Evolutionary conservation across 495 filamentous ascomycete species (phyloP).

Genomic region (Trichoderma gamsii): DNA sequence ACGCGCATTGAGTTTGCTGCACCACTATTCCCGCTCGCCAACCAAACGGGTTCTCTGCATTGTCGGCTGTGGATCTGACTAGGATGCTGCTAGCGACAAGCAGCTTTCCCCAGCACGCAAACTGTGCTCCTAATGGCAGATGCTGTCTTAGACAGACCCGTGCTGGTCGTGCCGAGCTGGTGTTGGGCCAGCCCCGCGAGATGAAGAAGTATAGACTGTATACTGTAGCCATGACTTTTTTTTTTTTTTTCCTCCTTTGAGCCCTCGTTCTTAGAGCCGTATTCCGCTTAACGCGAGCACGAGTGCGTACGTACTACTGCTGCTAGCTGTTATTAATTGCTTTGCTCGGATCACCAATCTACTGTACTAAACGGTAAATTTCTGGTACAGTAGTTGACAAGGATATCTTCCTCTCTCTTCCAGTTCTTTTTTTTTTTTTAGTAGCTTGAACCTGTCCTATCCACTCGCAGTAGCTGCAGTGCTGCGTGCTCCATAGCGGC

Average conservation of each 20-base stretch:
- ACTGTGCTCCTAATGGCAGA: neutral
- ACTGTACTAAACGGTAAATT: neutral
- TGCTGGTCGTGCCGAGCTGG: neutral
- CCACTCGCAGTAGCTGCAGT: neutral
- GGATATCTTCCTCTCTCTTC: too few species aligned
- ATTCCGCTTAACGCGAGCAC: too few species aligned
- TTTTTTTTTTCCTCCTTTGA: neutral
- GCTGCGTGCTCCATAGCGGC: neutral
- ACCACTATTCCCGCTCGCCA: neutral
- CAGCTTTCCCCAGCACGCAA: neutral
- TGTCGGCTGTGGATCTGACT: neutral
- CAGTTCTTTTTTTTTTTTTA: neutral
- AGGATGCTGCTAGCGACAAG: too few species aligned
- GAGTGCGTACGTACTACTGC: neutral
- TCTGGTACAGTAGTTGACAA: neutral
- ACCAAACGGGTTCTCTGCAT: slow-evolving; percentile 6
- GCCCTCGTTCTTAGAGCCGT: neutral
- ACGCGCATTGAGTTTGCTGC: slow-evolving; percentile 3
- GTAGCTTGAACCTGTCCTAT: slow-evolving; percentile 10
- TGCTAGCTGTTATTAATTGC: neutral
- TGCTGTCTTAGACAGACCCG: too few species aligned
- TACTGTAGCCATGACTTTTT: neutral
- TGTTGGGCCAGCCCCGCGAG: neutral
- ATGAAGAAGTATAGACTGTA: neutral
- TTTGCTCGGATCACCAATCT: neutral